A percentile compares a stretch with the other conserved stretches of the same genome.
These are phyloP conservation scores for Metarhizium guizhouense DNA, from an alignment of 2,329 filamentous ascomycete species.

Conservation along the genomic window DNA sequence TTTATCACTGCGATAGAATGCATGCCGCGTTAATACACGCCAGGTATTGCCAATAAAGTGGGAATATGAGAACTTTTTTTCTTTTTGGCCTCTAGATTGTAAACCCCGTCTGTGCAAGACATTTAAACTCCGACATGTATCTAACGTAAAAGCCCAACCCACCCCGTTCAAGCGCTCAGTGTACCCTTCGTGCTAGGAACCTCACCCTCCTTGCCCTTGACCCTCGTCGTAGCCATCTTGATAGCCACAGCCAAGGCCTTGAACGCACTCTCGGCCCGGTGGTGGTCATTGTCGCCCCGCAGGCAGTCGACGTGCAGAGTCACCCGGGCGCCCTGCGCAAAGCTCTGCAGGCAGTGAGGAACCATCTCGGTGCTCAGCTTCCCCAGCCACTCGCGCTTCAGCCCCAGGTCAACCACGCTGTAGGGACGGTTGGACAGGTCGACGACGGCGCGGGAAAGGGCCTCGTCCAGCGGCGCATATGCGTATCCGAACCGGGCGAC, in stretches of 20 bases:
- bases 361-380: conserved; percentile 95
- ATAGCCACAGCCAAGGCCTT: conserved; percentile 90
- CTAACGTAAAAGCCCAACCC: conserved; percentile 5
- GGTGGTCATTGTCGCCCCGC: conserved; percentile 88
- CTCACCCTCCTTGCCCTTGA: conserved; percentile 79
- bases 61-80: too few relatives aligned
- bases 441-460: conserved; percentile 84
- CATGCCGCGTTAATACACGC: too few relatives aligned
- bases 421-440: conserved; percentile 91
- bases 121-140: background rate
- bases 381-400: conserved; percentile 87
- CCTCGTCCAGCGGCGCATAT: conserved; percentile 91
- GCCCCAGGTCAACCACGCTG: conserved; percentile 71
- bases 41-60: too few relatives aligned
- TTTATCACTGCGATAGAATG: too few relatives aligned
- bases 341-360: conserved; percentile 89
- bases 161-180: conserved; percentile 44
- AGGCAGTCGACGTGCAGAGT: conserved; percentile 95
- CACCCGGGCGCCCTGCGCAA: conserved; percentile 79
- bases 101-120: background rate
- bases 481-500: conserved; percentile 86
- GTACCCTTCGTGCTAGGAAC: conserved; percentile 96
- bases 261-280: conserved; percentile 91
- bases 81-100: background rate
- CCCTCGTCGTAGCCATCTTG: conserved; percentile 62